These are phyloP conservation scores for Stentor roeselii DNA, from an alignment of 73 alveolate genomes.

Conservation along the genomic window DNA sequence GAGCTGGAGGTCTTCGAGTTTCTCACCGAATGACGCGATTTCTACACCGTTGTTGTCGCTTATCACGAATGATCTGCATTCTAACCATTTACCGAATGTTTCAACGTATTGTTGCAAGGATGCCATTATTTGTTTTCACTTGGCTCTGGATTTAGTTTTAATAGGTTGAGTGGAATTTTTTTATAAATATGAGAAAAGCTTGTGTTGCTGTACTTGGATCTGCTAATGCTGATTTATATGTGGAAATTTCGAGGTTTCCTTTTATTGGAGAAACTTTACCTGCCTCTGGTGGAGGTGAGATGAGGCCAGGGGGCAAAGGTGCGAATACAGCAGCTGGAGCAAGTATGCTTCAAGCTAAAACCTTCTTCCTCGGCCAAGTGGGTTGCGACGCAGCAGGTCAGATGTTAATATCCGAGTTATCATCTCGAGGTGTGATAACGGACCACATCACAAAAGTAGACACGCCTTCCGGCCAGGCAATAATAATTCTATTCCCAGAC, in stretches of 20 bases:
- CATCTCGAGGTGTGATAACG: constrained; percentile 31
- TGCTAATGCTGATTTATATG: constrained; percentile 49
- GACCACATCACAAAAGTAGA: not conserved
- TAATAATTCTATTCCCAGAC: constrained; percentile 27
- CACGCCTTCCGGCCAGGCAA: constrained; percentile 49
- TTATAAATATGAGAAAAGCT: too few relatives aligned
- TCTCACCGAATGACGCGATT: constrained; percentile 11
- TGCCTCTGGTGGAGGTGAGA: constrained; percentile 27
- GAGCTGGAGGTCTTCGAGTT: constrained; percentile 22
- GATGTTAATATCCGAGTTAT: constrained; percentile 33
- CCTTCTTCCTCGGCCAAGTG: constrained; percentile 36
- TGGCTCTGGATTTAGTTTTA: too few relatives aligned
- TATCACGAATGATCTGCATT: not conserved
- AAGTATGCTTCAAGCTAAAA: constrained; percentile 31
- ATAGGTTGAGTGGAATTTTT: too few relatives aligned
- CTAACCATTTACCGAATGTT: constrained; percentile 10
- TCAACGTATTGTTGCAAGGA: not conserved
- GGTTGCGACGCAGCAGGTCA: constrained; percentile 50
- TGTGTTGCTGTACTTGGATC: constrained; percentile 52
- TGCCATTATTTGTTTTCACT: too few relatives aligned
- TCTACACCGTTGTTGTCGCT: constrained; percentile 25
- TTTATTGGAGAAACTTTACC: constrained; percentile 49
- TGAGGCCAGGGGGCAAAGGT: constrained; percentile 58
- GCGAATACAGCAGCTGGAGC: constrained; percentile 67
- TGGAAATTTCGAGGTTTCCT: constrained; percentile 44